Conservation (phyloP, 805 yeast species). For the Cyberlindnera euphorbiiphila region DNA sequence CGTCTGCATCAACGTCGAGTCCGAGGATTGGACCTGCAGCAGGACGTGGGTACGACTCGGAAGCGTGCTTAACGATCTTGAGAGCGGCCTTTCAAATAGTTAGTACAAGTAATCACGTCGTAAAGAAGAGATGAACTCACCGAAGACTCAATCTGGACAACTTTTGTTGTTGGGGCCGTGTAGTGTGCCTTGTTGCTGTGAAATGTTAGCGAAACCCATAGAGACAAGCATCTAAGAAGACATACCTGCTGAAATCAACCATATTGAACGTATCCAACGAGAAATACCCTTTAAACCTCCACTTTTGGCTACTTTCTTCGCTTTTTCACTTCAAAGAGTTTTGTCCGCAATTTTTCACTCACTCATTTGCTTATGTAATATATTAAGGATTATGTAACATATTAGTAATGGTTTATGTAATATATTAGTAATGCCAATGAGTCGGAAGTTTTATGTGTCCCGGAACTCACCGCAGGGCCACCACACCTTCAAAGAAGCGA, state of each 20-base stretch:
- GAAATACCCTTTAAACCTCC: no score
- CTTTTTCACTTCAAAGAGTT: no score
- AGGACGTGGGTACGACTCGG: conserved; percentile 57
- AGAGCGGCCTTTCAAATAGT: conserved; percentile 26
- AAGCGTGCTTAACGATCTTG: conserved; percentile 63
- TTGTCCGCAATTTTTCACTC: no score
- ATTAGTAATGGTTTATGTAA: no score
- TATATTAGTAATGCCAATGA: no score
- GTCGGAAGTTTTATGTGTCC: no score
- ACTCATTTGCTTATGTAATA: no score
- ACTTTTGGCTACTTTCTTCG: no score
- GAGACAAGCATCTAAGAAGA: neutral
- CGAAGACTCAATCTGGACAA: conserved; percentile 20
- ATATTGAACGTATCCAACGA: conserved; percentile 9
- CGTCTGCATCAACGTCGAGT: conserved; percentile 51
- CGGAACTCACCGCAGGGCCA: no score
- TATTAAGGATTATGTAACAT: no score
- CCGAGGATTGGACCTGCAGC: conserved; percentile 74
- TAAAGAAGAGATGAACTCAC: conserved; percentile 6
- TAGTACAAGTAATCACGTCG: no score
- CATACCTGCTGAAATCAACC: conserved; percentile 11
- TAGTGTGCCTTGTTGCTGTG: conserved; percentile 11
- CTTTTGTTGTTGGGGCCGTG: conserved; percentile 18
- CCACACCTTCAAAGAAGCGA: no score
- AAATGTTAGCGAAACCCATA: neutral